phyloP scores from a whole-genome alignment of 2,329 filamentous ascomycete genomes.

The Waltergamsia citrina region DNA sequence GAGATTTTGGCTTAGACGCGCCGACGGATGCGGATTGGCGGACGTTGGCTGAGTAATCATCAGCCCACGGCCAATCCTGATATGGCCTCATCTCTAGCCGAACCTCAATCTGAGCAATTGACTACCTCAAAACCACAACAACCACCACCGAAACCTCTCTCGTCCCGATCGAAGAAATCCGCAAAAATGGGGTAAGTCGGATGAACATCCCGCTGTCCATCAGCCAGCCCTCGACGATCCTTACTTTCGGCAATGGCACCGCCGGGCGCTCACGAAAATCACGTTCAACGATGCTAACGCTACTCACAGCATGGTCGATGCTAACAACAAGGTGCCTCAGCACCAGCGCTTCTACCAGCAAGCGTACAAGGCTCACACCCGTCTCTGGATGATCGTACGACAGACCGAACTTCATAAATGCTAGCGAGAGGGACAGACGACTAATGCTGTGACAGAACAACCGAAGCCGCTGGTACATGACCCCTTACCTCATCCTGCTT shows the following conservation, averaged over 20 bases:
- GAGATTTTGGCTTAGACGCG: too few species aligned
- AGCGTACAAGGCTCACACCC: constrained; percentile 58
- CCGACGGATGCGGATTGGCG: background rate
- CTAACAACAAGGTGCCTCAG: constrained; percentile 66
- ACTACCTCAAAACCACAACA: constrained; percentile 10
- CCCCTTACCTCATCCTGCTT: constrained; percentile 58
- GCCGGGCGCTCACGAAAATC: background rate
- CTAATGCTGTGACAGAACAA: constrained; percentile 38
- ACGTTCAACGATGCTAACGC: constrained; percentile 1
- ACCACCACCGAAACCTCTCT: constrained; percentile 10
- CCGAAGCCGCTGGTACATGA: constrained; percentile 54
- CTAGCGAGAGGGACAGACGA: constrained; percentile 22
- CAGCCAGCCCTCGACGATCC: too few species aligned
- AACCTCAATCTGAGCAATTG: constrained; percentile 4
- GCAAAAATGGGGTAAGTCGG: constrained; percentile 31
- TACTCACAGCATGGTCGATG: constrained; percentile 48
- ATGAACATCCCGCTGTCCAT: constrained; percentile 1
- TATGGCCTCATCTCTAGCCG: constrained; percentile 27
- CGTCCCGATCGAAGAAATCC: constrained; percentile 13
- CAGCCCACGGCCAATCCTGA: background rate
- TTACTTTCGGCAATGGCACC: constrained; percentile 14
- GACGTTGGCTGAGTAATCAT: constrained; percentile 2
- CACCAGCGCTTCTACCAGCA: constrained; percentile 69
- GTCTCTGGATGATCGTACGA: constrained; percentile 71
- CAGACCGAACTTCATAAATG: background rate